Evolutionary conservation across 164 flowering plant genomes (phyloP).

Genomic region (Kingdonia uniflora): DNA sequence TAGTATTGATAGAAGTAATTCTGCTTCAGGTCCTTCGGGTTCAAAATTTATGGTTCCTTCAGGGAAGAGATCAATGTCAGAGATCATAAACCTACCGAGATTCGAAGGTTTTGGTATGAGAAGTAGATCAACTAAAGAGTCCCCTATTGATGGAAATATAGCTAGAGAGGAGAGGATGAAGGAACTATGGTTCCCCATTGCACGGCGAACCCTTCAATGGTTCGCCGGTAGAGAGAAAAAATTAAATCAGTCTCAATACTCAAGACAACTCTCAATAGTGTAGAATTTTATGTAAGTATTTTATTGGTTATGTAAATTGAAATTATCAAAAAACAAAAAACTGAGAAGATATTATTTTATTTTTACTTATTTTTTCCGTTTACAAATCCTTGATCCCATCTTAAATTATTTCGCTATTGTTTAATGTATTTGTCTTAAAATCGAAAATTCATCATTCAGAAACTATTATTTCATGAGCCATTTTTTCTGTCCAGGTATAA

Average conservation of each 20-base stretch:
- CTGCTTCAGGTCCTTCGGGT: constrained; percentile 5
- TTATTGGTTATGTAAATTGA: too few relatives aligned
- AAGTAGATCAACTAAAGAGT: constrained; percentile 6
- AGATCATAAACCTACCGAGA: constrained; percentile 50
- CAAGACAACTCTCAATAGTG: constrained; percentile 4
- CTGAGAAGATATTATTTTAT: too few relatives aligned
- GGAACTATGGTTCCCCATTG: constrained; percentile 37
- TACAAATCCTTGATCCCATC: too few relatives aligned
- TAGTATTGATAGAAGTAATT: constrained; percentile 5
- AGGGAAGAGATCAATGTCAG: constrained; percentile 64
- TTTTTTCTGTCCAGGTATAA: too few relatives aligned
- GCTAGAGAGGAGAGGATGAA: constrained; percentile 25
- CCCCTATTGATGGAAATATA: constrained; percentile 1
- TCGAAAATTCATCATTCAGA: too few relatives aligned
- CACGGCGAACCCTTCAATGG: constrained; percentile 28
- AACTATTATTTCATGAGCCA: too few relatives aligned
- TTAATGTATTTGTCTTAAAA: too few relatives aligned
- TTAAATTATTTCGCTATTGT: too few relatives aligned
- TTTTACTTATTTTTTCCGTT: too few relatives aligned
- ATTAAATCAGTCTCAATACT: constrained; percentile 4
- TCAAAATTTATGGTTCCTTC: constrained; percentile 16
- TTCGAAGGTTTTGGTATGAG: constrained; percentile 13
- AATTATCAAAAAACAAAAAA: too few relatives aligned
- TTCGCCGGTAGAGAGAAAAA: constrained; percentile 25
- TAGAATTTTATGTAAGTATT: neutral